phyloP scores from a whole-genome alignment of 345 rosid species.

The Streptanthus diversifolius region DNA sequence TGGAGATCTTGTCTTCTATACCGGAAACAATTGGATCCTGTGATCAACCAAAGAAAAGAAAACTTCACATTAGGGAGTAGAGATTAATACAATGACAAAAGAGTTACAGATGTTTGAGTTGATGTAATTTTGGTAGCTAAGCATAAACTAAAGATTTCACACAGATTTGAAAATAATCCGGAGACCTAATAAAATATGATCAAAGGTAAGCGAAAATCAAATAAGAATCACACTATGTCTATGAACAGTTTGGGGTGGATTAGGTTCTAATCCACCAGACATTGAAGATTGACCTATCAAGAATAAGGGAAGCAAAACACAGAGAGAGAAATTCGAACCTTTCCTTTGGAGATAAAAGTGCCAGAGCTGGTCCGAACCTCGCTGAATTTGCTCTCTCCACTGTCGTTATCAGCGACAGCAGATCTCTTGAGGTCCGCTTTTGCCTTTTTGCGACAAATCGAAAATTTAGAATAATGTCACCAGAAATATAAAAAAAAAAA shows the following conservation, averaged over 20 bases:
- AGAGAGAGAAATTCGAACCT: conserved; percentile 43
- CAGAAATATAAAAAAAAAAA: not conserved
- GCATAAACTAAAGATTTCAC: too few species aligned
- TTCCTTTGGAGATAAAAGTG: conserved; percentile 76
- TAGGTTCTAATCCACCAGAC: not conserved
- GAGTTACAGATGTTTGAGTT: not conserved
- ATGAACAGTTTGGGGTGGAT: not conserved
- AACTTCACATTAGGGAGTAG: not conserved
- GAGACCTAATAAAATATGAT: not conserved
- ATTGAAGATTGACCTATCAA: not conserved
- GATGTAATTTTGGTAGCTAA: not conserved
- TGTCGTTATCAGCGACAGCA: conserved; percentile 83
- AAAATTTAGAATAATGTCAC: not conserved
- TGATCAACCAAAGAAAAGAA: conserved; percentile 8
- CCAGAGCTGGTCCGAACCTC: conserved; percentile 97
- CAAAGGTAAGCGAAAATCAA: not conserved
- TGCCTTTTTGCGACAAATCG: conserved; percentile 48
- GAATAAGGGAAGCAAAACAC: not conserved
- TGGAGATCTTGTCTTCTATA: conserved; percentile 87
- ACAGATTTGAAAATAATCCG: too few species aligned
- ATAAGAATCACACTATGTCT: not conserved
- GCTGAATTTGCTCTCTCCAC: conserved; percentile 76
- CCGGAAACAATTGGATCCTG: conserved; percentile 89
- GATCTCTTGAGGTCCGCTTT: conserved; percentile 84
- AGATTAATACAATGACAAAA: not conserved